Percentiles rank a stretch among this genome's conserved stretches.
Conservation (phyloP, 2,329 filamentous ascomycete species). For the Hymenoscyphus occultus region DNA sequence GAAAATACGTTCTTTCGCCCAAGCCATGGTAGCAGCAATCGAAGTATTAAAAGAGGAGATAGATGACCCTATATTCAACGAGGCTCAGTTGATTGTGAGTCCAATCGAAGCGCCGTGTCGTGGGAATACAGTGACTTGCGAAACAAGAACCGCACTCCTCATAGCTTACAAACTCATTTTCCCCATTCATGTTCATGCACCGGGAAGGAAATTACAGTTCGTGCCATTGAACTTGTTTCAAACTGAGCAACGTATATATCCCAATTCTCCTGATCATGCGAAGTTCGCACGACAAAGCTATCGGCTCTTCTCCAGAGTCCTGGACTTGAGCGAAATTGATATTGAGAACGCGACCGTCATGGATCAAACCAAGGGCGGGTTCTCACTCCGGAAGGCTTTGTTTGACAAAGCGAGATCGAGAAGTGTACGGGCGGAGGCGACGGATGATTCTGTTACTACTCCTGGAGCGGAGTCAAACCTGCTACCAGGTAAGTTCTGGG, state of each 20-base stretch:
- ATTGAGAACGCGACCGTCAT: neutral
- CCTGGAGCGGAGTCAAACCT: neutral
- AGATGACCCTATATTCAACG: constrained; percentile 45
- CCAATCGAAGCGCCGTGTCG: constrained; percentile 45
- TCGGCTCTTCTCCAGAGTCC: constrained; percentile 9
- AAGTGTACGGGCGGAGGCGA: neutral
- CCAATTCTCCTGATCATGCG: constrained; percentile 51
- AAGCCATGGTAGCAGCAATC: constrained; percentile 45
- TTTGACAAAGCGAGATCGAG: neutral
- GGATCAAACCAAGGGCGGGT: neutral
- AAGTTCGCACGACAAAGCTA: constrained; percentile 57
- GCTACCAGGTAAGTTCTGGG: neutral
- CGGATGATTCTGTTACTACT: neutral
- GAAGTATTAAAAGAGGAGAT: constrained; percentile 42
- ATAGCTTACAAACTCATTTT: constrained; percentile 60
- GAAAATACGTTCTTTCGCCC: constrained; percentile 45
- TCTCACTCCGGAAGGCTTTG: neutral
- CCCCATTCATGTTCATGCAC: constrained; percentile 55
- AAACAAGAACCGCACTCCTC: constrained; percentile 39
- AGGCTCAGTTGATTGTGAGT: constrained; percentile 45
- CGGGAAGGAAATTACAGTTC: constrained; percentile 53
- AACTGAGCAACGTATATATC: constrained; percentile 60
- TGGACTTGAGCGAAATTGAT: constrained; percentile 7
- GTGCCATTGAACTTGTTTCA: constrained; percentile 64
- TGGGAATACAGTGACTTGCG: constrained; percentile 26